Evolutionary conservation across 2,329 filamentous ascomycete genomes (phyloP).

Genomic region (Penicillium sp.): DNA sequence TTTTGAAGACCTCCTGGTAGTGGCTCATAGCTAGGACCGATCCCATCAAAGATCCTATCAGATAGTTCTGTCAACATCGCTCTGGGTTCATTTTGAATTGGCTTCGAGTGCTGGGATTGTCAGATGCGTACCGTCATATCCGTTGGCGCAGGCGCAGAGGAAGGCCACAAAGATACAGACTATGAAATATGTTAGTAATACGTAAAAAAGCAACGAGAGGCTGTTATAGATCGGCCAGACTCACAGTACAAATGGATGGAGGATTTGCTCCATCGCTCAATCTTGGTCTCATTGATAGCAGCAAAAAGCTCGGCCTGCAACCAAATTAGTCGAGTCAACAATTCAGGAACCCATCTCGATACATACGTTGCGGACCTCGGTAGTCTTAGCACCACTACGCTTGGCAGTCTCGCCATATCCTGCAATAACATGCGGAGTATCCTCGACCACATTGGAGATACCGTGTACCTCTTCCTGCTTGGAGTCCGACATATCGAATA

Average conservation of each 20-base stretch:
- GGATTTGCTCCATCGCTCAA: conserved; percentile 33
- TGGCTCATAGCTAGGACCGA: conserved; percentile 31
- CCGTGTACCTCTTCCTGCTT: conserved; percentile 21
- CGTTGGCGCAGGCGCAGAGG: conserved; percentile 35
- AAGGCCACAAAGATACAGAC: conserved; percentile 46
- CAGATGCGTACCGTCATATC: conserved; percentile 27
- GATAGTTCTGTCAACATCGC: neutral
- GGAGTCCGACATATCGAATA: conserved; percentile 18
- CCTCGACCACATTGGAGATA: conserved; percentile 16
- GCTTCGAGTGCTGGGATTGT: no score
- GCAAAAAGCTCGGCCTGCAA: conserved; percentile 51
- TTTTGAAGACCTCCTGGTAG: conserved; percentile 42
- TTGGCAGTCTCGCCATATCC: conserved; percentile 25
- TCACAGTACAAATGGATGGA: conserved; percentile 33
- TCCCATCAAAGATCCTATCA: conserved; percentile 31
- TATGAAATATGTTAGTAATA: conserved; percentile 16
- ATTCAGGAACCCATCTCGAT: neutral
- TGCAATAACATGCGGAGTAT: conserved; percentile 13
- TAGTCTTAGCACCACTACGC: conserved; percentile 39
- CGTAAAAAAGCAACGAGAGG: neutral
- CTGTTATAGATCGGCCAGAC: conserved; percentile 2
- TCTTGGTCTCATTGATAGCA: conserved; percentile 49
- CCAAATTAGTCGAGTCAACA: neutral
- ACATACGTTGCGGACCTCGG: conserved; percentile 43
- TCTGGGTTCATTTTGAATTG: neutral